Evolutionary conservation across 768 basidiomycete genomes (phyloP), one percentile per base, ranked within the genome.

Genomic region (Termitomyces sp.): DNA sequence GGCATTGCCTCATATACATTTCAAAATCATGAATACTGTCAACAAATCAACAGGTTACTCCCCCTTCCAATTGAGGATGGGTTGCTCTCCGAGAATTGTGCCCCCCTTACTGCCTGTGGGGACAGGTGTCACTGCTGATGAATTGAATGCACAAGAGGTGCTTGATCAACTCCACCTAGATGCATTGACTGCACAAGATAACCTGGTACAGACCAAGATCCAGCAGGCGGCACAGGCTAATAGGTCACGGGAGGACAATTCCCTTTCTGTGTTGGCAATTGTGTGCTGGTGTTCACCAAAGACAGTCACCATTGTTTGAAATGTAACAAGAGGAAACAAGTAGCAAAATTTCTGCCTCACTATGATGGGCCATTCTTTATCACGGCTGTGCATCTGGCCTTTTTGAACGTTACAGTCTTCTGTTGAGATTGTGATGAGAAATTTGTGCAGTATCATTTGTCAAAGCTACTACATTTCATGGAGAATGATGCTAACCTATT

Each of bases 201-300:
- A 59, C 11, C 66, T 76, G 2, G 7, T 38, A 1, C 47, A 55
- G 9, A 57, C 64, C 0, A 74, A 74, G 58, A 54, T 71, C 0
- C 10, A 49, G 1, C 72, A 75, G 47, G 65, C 72, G 0, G 36
- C 60, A 8, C 60, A 66, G 31, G 67, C 68, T 0, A 70, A 68
- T 55, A 63, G 7, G 36, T 37, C 2, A 25, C 1, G 25, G 25
- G 25, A 25, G 25, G 36, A 61, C 2, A 20, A 25, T 25, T 54
- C n/a, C 31, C 0, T 57, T 60, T n/a, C 29, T 40, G 2, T 25
- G 47, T 59, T 3, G 65, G 62, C 0, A 68, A 76, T n/a, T 56
- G 25, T 0, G 74, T 79, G 0, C 57, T 74, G 48, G 61, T 79
- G 0, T 70, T 68, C 0, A 77, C 72, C 0, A 49, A 63, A 0